phyloP scores from a whole-genome alignment of 768 basidiomycete genomes.

The Postia placenta region DNA sequence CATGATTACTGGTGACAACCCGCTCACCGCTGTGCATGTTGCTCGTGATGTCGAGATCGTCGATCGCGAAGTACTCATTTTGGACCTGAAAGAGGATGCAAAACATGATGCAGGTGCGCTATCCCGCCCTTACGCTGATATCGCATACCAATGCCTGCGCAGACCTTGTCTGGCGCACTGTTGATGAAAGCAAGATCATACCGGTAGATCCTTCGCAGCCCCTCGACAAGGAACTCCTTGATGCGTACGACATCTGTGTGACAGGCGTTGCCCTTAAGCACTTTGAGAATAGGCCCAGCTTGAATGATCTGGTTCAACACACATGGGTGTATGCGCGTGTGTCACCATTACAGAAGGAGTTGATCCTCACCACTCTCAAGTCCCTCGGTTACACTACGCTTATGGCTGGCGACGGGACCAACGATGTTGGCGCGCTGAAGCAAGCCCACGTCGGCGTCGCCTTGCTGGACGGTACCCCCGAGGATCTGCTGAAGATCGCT shows the following conservation, averaged over 20 bases:
- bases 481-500: slow-evolving; percentile 90
- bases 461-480: slow-evolving; percentile 81
- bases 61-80: slow-evolving; percentile 88
- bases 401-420: slow-evolving; percentile 99
- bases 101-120: slow-evolving; percentile 60
- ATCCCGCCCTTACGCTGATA: background rate
- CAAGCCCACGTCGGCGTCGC: slow-evolving; percentile 98
- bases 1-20: slow-evolving; percentile 99
- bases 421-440: slow-evolving; percentile 97
- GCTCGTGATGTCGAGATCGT: slow-evolving; percentile 96
- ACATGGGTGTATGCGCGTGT: slow-evolving; percentile 99
- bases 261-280: slow-evolving; percentile 93
- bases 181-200: slow-evolving; percentile 89
- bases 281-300: slow-evolving; percentile 63
- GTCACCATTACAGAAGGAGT: slow-evolving; percentile 92
- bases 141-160: background rate
- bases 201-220: slow-evolving; percentile 77
- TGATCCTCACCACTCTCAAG: slow-evolving; percentile 87
- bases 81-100: slow-evolving; percentile 84
- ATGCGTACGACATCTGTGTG: slow-evolving; percentile 92
- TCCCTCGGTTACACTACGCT: slow-evolving; percentile 86
- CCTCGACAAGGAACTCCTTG: slow-evolving; percentile 70
- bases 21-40: slow-evolving; percentile 93
- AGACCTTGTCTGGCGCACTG: slow-evolving; percentile 90
- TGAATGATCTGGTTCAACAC: slow-evolving; percentile 82